These are phyloP conservation scores for Epichloe bromicola DNA, from an alignment of 2,329 filamentous ascomycete genomes.

Conservation along the genomic window DNA sequence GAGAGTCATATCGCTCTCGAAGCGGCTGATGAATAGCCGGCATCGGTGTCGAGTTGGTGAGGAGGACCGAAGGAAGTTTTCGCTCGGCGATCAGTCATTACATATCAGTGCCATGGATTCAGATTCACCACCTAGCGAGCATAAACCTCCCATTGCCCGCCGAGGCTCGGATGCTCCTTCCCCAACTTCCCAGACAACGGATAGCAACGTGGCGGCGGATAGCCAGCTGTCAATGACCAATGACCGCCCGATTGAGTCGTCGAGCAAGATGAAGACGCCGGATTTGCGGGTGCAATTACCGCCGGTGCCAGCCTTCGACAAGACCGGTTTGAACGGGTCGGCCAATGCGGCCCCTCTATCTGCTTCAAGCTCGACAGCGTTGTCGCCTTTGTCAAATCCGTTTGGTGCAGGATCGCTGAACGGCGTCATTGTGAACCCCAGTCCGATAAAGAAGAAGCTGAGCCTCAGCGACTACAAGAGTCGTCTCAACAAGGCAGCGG, in stretches of 20 bases:
- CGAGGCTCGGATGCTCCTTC: conserved; percentile 13
- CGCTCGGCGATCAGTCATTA: conserved; percentile 10
- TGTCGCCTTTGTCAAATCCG: conserved; percentile 38
- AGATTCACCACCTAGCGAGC: conserved; percentile 23
- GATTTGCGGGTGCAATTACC: conserved; percentile 44
- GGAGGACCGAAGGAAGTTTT: conserved; percentile 20
- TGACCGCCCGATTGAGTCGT: background rate
- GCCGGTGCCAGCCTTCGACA: conserved; percentile 38
- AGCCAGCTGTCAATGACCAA: conserved; percentile 11
- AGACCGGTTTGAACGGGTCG: conserved; percentile 18
- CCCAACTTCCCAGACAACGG: conserved; percentile 11
- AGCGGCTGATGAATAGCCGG: conserved; percentile 37
- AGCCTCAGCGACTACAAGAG: conserved; percentile 55
- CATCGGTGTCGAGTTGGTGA: conserved; percentile 29
- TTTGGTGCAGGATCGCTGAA: conserved; percentile 30
- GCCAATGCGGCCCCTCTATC: conserved; percentile 31
- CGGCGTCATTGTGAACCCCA: conserved; percentile 34
- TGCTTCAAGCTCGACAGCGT: conserved; percentile 27
- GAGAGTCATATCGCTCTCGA: conserved; percentile 39
- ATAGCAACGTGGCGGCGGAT: conserved; percentile 19
- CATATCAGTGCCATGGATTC: conserved; percentile 26
- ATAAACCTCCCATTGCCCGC: conserved; percentile 12
- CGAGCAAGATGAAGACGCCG: conserved; percentile 26
- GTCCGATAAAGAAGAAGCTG: conserved; percentile 54
- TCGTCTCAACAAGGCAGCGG: conserved; percentile 41